A percentile compares a stretch with the other conserved stretches of the same genome.
Conservation (phyloP, 257 asterid species). For the Lithospermum erythrorhizon region DNA sequence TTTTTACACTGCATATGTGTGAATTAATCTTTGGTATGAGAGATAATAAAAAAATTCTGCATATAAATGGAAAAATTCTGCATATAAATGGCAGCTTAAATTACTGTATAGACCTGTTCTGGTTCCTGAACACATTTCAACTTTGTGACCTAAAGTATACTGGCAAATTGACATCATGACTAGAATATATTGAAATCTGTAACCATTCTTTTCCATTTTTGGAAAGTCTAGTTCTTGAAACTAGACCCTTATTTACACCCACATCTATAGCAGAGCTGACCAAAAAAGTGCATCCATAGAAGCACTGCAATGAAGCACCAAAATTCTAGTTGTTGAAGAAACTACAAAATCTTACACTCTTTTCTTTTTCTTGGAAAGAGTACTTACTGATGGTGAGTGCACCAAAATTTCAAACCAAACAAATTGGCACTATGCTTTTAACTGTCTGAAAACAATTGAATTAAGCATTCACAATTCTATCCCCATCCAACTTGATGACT, state of each 20-base stretch:
- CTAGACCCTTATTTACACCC: background rate
- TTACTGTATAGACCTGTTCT: too few species aligned
- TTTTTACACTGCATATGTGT: too few species aligned
- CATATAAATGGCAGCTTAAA: too few species aligned
- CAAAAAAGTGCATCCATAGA: background rate
- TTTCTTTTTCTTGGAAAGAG: constrained; percentile 24
- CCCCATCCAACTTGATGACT: constrained; percentile 16
- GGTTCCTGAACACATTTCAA: too few species aligned
- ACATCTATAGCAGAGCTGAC: background rate
- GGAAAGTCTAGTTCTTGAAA: background rate
- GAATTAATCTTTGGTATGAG: too few species aligned
- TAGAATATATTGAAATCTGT: background rate
- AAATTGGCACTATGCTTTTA: constrained; percentile 19
- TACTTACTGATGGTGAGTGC: constrained; percentile 27
- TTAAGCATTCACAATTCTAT: constrained; percentile 3
- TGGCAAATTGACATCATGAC: background rate
- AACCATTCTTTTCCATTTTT: background rate
- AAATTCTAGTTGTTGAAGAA: constrained; percentile 18
- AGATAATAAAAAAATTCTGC: too few species aligned
- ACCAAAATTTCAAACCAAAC: constrained; percentile 21
- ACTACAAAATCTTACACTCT: constrained; percentile 6
- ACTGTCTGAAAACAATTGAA: constrained; percentile 24
- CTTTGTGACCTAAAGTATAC: background rate
- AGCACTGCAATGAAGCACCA: background rate
- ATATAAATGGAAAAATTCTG: too few species aligned